Evolutionary conservation across 2,329 filamentous ascomycete genomes (phyloP), one percentile per base, ranked within the genome.

Genomic region (Ophiosphaerella korrae): DNA sequence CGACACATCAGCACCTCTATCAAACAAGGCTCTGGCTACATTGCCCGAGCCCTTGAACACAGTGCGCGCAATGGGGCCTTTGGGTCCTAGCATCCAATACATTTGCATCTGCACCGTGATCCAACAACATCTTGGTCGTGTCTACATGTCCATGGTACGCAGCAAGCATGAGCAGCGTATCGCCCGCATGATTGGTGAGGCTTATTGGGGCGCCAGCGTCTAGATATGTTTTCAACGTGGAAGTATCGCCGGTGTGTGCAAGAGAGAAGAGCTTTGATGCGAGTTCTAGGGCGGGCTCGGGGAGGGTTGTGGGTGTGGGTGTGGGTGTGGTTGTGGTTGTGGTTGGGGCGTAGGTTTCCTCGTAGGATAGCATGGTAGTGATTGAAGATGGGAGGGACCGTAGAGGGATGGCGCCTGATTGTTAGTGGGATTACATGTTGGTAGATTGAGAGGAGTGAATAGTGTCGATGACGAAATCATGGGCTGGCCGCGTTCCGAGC

Each of bases 161-260:
- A 0, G 87, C 84, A 1, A 91, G 80, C 88, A 91, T 91, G 52
- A 90, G 76, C 53, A 90, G 72, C n/a, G 83, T 88, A 67, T 91
- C 87, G 42, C 88, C 88, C 57, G 88, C 87, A 42, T 87, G 82
- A 62, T 90, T 90, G 18, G 86, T 89, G 70, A 90, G 77, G 62
- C 89, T 90, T 1, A 82, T 77, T 0, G 87, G 87, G 23, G 90
- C 75, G 1, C 88, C 87, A 2, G 83, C 84, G 1, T 80, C 77
- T 33, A 91, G 71, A 41, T 88, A 88, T 70, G 86, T 81, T 36
- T 79, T 67, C n/a, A 91, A 82, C 11, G 84, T 71, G 5, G 80
- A 67, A 2, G 81, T 76, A 42, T 86, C 75, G 48, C 87, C 88
- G 18, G 73, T 67, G 29, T 88, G 81, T 1, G 88, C 87, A 24